A percentile compares a stretch with the other conserved stretches of the same genome.
Conservation (phyloP, 331 rosid genomes). For the Malus hybrid region DNA sequence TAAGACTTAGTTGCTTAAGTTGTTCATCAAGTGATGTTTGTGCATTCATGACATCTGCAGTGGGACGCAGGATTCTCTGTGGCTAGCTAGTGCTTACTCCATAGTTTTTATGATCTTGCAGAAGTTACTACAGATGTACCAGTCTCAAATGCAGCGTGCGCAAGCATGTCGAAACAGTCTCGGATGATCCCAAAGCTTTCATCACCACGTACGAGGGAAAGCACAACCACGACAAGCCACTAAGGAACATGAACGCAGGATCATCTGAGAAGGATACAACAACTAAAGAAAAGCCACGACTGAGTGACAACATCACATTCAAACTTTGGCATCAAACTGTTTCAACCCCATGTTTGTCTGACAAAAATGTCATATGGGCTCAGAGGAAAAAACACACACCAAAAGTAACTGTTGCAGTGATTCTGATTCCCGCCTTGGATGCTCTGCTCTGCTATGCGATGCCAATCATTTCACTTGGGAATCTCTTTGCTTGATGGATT, state of each 20-base stretch:
- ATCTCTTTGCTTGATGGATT: background rate
- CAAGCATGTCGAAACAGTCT: constrained; percentile 83
- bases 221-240: constrained; percentile 85
- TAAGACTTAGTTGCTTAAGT: background rate
- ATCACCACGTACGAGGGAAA: constrained; percentile 90
- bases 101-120: constrained; percentile 25
- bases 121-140: constrained; percentile 91
- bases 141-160: constrained; percentile 69
- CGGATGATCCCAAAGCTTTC: constrained; percentile 77
- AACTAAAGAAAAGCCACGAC: constrained; percentile 20
- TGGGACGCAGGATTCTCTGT: background rate
- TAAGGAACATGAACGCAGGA: constrained; percentile 35
- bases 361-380: background rate
- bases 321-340: background rate
- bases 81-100: constrained; percentile 2
- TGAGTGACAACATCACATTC: background rate
- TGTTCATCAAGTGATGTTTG: background rate
- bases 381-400: background rate
- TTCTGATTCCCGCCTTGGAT: background rate
- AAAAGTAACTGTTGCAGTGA: background rate
- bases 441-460: background rate
- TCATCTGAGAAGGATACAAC: constrained; percentile 41
- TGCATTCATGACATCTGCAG: background rate
- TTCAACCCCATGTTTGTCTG: background rate
- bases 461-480: background rate